These are phyloP conservation scores for Nitzschia putrida DNA, from an alignment of 108 stramenopile genomes.

Conservation along the genomic window DNA sequence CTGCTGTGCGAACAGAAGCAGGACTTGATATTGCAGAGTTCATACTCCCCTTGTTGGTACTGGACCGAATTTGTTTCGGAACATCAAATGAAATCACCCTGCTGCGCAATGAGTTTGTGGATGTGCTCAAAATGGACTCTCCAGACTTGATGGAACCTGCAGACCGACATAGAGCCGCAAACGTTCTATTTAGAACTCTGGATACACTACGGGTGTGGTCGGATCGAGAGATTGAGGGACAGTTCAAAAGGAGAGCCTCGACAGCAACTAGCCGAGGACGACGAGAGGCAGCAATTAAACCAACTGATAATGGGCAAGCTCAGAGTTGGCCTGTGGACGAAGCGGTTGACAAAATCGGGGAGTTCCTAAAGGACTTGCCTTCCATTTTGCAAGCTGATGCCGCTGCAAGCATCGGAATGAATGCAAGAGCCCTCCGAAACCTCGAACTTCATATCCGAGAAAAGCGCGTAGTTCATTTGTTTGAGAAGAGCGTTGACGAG, in stretches of 20 bases:
- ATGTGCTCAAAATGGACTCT: slow-evolving; percentile 46
- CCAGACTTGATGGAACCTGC: slow-evolving; percentile 23
- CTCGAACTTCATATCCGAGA: slow-evolving; percentile 72
- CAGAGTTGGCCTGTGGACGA: slow-evolving; percentile 63
- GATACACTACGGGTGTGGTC: slow-evolving; percentile 71
- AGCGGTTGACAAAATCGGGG: slow-evolving; percentile 56
- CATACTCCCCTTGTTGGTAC: slow-evolving; percentile 76
- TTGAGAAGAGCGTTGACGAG: slow-evolving; percentile 16
- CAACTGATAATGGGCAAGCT: background rate
- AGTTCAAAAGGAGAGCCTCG: slow-evolving; percentile 9
- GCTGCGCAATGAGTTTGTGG: slow-evolving; percentile 61
- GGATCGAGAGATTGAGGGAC: slow-evolving; percentile 65
- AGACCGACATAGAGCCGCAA: slow-evolving; percentile 68
- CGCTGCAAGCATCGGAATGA: slow-evolving; percentile 73
- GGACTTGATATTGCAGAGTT: slow-evolving; percentile 75
- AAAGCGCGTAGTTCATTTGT: slow-evolving; percentile 28
- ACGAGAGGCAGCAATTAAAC: slow-evolving; percentile 7
- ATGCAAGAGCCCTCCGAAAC: slow-evolving; percentile 73
- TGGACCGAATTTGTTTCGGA: slow-evolving; percentile 83
- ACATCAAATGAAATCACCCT: slow-evolving; percentile 48
- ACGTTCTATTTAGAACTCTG: slow-evolving; percentile 62
- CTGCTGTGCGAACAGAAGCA: slow-evolving; percentile 69
- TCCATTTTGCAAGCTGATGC: slow-evolving; percentile 63
- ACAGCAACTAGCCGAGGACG: slow-evolving; percentile 8
- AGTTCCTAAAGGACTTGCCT: slow-evolving; percentile 55